Conservation (phyloP, 352 stramenopile genomes). For the Halophytophthora polymorphica region DNA sequence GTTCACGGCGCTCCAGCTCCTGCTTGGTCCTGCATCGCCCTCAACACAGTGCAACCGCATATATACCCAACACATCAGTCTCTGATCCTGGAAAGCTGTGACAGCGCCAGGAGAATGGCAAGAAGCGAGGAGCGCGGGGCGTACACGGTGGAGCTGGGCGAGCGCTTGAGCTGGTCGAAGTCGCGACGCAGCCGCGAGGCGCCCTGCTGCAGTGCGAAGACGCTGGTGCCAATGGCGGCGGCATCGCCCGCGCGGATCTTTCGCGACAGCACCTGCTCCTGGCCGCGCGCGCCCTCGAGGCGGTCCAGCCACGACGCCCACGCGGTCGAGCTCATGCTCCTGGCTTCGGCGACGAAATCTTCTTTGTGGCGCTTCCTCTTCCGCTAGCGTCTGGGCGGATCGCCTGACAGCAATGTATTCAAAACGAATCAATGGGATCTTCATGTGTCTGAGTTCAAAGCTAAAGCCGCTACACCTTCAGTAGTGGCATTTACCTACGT, state of each 20-base stretch:
- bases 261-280: constrained; percentile 56
- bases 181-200: constrained; percentile 76
- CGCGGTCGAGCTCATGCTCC: constrained; percentile 56
- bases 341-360: constrained; percentile 14
- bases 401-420: background rate
- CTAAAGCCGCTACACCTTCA: too few relatives aligned
- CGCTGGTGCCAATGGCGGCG: constrained; percentile 65
- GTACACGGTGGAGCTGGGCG: constrained; percentile 46
- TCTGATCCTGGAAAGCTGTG: background rate
- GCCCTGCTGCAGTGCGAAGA: constrained; percentile 83
- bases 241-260: constrained; percentile 72
- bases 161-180: constrained; percentile 74
- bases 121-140: constrained; percentile 3
- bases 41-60: background rate
- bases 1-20: constrained; percentile 69
- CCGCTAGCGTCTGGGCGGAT: too few relatives aligned
- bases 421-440: too few relatives aligned
- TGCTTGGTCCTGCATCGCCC: constrained; percentile 44
- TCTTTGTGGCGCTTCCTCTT: constrained; percentile 3
- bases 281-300: constrained; percentile 65
- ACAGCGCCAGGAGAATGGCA: background rate
- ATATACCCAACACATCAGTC: background rate
- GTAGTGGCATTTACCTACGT: too few relatives aligned
- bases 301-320: constrained; percentile 83
- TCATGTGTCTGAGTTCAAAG: too few relatives aligned